A percentile compares a stretch with the other conserved stretches of the same genome.
Conservation (phyloP, 139 green algal genomes). For the Limnomonas spitsbergensis region DNA sequence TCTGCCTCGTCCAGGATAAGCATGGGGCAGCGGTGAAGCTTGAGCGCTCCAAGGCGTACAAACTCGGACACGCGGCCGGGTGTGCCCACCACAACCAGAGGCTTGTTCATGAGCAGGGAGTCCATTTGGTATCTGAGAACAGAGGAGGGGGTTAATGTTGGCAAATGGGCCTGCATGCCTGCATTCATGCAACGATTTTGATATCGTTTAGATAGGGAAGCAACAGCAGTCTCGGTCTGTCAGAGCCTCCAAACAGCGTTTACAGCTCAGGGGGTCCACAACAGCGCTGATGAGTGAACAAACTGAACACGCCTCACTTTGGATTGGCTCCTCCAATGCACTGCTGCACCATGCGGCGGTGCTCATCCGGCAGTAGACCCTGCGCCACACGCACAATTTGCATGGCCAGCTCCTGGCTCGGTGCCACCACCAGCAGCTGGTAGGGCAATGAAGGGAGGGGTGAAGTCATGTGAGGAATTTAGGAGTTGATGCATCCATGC, state of each 20-base stretch:
- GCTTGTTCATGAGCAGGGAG: constrained; percentile 73
- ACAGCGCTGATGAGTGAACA: no score
- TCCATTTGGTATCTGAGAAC: constrained; percentile 57
- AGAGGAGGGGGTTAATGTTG: no score
- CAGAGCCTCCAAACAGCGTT: no score
- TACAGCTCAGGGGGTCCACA: no score
- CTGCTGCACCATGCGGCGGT: constrained; percentile 80
- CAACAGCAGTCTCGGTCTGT: no score
- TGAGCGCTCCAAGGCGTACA: constrained; percentile 52
- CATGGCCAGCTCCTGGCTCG: constrained; percentile 89
- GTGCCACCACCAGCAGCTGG: constrained; percentile 75
- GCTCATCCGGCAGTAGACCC: constrained; percentile 60
- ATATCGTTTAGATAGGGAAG: no score
- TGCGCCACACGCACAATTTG: constrained; percentile 81
- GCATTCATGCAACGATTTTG: no score
- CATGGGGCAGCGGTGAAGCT: constrained; percentile 42
- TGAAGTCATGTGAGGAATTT: neutral
- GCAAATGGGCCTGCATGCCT: no score
- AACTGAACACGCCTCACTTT: no score
- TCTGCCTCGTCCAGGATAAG: constrained; percentile 58
- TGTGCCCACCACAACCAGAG: constrained; percentile 91
- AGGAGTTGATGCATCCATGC: neutral
- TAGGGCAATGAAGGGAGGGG: neutral
- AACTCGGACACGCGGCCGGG: constrained; percentile 88
- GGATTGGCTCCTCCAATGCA: constrained; percentile 90